Conservation (phyloP, 1,284 basidiomycete species). For the Macrocybe sp. region DNA sequence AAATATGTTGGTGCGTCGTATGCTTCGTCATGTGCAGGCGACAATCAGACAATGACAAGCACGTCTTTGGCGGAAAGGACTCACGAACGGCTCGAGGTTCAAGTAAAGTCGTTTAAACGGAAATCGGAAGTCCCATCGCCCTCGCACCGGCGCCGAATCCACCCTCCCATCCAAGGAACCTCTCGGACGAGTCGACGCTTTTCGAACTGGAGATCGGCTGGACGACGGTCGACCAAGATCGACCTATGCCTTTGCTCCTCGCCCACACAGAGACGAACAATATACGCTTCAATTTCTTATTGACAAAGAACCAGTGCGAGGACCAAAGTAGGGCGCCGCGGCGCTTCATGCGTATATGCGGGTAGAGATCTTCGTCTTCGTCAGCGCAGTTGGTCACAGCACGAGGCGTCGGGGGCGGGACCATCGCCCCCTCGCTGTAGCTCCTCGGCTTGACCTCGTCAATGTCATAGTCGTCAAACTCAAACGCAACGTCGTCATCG, state of each 20-base stretch:
- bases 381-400: conserved; percentile 28
- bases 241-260: conserved; percentile 58
- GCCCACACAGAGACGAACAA: conserved; percentile 94
- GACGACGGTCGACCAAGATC: conserved; percentile 47
- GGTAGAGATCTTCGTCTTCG: conserved; percentile 26
- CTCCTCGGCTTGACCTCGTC: conserved; percentile 49
- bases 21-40: no score
- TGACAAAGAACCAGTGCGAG: conserved; percentile 97
- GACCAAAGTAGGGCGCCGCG: conserved; percentile 91
- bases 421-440: conserved; percentile 25
- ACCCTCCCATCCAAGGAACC: conserved; percentile 76
- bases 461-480: conserved; percentile 77
- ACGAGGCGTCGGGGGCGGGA: conserved; percentile 32
- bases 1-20: no score
- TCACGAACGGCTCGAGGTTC: no score
- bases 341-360: conserved; percentile 32
- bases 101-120: conserved; percentile 5
- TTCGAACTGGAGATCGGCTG: conserved; percentile 23
- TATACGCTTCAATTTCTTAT: conserved; percentile 89
- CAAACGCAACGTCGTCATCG: conserved; percentile 63
- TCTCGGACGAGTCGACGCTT: conserved; percentile 36
- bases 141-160: conserved; percentile 69
- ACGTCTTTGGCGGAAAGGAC: no score
- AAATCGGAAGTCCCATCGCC: conserved; percentile 54
- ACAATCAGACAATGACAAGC: no score